Evolutionary conservation across 2,329 filamentous ascomycete genomes (phyloP), one percentile per base, ranked within the genome.

Genomic region (Dactylonectria estremocensis): DNA sequence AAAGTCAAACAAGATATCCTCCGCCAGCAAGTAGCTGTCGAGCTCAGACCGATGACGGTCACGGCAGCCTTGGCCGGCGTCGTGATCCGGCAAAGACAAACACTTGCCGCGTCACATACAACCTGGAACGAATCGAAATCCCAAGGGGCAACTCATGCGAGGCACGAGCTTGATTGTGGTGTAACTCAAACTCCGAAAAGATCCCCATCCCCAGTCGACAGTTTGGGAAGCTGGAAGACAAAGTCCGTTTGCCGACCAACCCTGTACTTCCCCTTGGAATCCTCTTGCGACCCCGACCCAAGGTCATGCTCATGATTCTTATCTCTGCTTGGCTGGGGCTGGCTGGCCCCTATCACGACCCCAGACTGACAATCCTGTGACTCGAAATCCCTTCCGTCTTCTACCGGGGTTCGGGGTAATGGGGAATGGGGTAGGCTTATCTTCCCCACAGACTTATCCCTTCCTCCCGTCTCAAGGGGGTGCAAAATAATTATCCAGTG

Each of bases 371-470:
- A 69, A 70, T 68, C 69, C 66, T 74, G 72, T 74, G 69, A 70
- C 68, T 67, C 49, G 61, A 70, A 74, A 67, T 68, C 72, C 64
- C 67, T 75, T 74, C 59, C 59, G 65, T 68, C 64, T 54, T 67
- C 50, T 66, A 43, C 69, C 62, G 61, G 69, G 62, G 67, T 64
- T 61, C 64, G 61, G 61, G 63, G 65, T 64, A 57, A 64, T 59
- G 66, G 67, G 67, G 54, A 55, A 73, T 61, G 74, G 72, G 74
- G 72, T 76, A 71, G 71, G 60, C 71, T 67, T 65, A 66, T 68
- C 70, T 76, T 74, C 74, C 72, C 74, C 74, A 74, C 74, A 76
- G 55, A 65, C 69, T 71, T 49, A 61, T 69, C 63, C 45, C 50
- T 61, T 37, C 37, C 60, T 56, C 58, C 45, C 28, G 46, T 61